Evolutionary conservation across 2,329 filamentous ascomycete genomes (phyloP).

Genomic region (Arthrobotrys sinensis): DNA sequence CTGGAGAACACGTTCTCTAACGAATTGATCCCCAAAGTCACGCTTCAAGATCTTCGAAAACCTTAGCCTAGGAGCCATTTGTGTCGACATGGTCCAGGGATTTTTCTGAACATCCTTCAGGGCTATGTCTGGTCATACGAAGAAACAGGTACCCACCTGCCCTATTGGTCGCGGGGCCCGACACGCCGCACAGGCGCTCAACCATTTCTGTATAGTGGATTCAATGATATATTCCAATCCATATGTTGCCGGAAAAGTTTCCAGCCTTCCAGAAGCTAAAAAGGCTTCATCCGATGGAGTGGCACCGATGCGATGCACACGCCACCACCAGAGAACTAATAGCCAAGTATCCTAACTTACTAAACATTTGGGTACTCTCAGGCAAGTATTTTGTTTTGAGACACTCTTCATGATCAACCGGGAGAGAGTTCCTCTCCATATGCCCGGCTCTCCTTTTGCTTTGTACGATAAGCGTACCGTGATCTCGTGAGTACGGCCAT

Average conservation of each 20-base stretch:
- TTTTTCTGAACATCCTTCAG: conserved; percentile 36
- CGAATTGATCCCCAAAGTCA: conserved; percentile 45
- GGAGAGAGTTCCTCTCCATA: conserved; percentile 48
- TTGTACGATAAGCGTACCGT: conserved; percentile 24
- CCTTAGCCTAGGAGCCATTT: conserved; percentile 36
- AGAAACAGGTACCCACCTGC: conserved; percentile 54
- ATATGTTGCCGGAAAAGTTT: conserved; percentile 28
- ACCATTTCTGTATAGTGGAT: conserved; percentile 15
- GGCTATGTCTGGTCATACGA: conserved; percentile 60
- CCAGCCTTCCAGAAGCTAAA: conserved; percentile 40
- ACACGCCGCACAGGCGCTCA: conserved; percentile 50
- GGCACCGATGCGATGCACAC: conserved; percentile 41
- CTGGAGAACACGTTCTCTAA: conserved; percentile 36
- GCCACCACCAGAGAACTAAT: conserved; percentile 30
- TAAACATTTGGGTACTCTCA: conserved; percentile 12
- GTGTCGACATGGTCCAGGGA: conserved; percentile 58
- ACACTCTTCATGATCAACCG: conserved; percentile 7
- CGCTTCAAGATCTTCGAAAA: conserved; percentile 38
- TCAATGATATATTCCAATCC: conserved; percentile 32
- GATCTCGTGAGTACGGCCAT: conserved; percentile 27
- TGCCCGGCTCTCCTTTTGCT: conserved; percentile 18
- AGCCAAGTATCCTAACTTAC: not conserved
- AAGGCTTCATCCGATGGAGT: conserved; percentile 23
- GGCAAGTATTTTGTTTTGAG: conserved; percentile 16
- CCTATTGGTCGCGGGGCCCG: conserved; percentile 61